Conservation (phyloP, 2,329 filamentous ascomycete species). For the Neofusicoccum umdonicola region DNA sequence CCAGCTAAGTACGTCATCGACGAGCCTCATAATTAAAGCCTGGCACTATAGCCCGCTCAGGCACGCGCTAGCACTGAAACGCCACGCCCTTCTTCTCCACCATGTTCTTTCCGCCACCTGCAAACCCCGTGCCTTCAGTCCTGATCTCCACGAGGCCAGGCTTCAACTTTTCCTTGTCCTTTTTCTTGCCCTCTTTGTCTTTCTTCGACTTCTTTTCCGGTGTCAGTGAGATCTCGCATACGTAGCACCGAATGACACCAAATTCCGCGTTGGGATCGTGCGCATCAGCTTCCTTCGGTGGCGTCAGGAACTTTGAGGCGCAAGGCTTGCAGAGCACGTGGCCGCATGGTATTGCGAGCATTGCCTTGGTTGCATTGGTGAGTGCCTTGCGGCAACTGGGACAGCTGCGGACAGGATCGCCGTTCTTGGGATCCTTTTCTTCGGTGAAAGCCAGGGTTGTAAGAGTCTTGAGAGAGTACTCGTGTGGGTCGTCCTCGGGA, state of each 20-base stretch:
- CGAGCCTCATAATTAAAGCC: not conserved
- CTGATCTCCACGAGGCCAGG: slow-evolving; percentile 76
- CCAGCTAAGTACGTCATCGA: not conserved
- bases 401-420: slow-evolving; percentile 58
- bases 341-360: slow-evolving; percentile 82
- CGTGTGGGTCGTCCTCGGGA: slow-evolving; percentile 62
- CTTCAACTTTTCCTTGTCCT: slow-evolving; percentile 70
- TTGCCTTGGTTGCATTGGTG: slow-evolving; percentile 77
- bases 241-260: slow-evolving; percentile 67
- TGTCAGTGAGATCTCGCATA: slow-evolving; percentile 79
- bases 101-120: slow-evolving; percentile 77
- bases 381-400: slow-evolving; percentile 82
- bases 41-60: not conserved
- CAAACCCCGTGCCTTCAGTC: slow-evolving; percentile 89
- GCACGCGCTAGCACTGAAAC: slow-evolving; percentile 67
- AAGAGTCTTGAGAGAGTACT: slow-evolving; percentile 74
- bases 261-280: slow-evolving; percentile 56
- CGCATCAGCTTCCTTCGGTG: slow-evolving; percentile 48
- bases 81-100: slow-evolving; percentile 76
- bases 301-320: slow-evolving; percentile 74
- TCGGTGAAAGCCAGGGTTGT: slow-evolving; percentile 75
- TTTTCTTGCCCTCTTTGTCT: slow-evolving; percentile 76
- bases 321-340: slow-evolving; percentile 88
- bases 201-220: slow-evolving; percentile 48
- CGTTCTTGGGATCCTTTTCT: slow-evolving; percentile 57